Base-by-base conservation (phyloP, 208 protist genomes). In the Crithidia thermophila region DNA sequence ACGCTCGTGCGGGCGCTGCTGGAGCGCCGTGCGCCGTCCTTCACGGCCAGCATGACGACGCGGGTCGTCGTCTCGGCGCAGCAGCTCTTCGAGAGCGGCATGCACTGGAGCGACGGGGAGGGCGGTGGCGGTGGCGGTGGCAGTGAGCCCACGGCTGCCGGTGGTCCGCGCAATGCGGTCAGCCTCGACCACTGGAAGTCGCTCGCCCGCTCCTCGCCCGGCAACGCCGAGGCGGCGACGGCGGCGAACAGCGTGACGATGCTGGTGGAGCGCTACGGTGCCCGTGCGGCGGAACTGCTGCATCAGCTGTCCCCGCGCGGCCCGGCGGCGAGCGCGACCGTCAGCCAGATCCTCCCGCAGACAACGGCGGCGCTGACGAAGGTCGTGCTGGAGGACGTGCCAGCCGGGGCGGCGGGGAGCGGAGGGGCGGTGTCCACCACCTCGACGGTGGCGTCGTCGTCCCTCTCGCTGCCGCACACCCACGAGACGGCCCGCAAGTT, bases 271-370 rank as follows among this genome's bases (percentile, higher is more conserved):
- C 68, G 42, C 39, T 56, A 61, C 50, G 68, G 68, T 10, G 21
- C 51, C 7, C 68, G 50, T 10, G 51, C 60, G n/a, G 60, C 45
- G 55, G 69, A 67, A 34, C n/a, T 75, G 34, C 39, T 75, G 51
- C 69, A 25, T 14, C 52, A 68, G 58, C 69, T 75, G n/a, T 37
- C 69, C 36, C 69, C 69, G 36, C 60, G 64, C 6, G 69, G 61
- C 30, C 43, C 60, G n/a, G 69, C 69, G 1, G 69, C 59, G 13
- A 51, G 69, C 14, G 33, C 61, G 28, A 75, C 60, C 16, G 60
- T 63, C 20, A 45, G 43, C 14, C 69, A 75, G 53, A 43, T 75
- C 23, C 56, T 63, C 20, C 34, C 60, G 30, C 42, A 10, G 45
- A 58, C 69, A 0, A 58, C 51, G 21, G 60, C 69, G 9, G 69